Conservation (phyloP, 768 basidiomycete species). For the Boletus patriciae region DNA sequence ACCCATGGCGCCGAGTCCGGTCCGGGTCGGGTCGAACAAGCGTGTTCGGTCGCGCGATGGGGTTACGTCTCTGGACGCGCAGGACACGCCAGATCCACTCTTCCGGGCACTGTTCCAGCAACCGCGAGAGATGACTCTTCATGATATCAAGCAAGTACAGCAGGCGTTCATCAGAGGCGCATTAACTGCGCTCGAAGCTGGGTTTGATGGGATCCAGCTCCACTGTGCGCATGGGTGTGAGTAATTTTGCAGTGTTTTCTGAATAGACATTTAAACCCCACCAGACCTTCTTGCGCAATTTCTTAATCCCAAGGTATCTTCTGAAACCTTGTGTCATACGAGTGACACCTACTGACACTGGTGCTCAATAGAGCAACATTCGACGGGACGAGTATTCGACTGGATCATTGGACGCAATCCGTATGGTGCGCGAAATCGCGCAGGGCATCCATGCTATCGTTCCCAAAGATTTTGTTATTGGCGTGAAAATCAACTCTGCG, state of each 20-base stretch:
- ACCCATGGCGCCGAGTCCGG: conserved; percentile 71
- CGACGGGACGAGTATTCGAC: conserved; percentile 63
- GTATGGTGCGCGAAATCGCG: conserved; percentile 57
- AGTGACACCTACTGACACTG: conserved; percentile 19
- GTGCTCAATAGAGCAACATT: conserved; percentile 42
- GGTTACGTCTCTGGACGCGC: not conserved
- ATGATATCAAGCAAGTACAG: conserved; percentile 63
- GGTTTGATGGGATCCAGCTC: conserved; percentile 85
- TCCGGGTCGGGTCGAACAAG: conserved; percentile 45
- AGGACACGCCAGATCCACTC: conserved; percentile 21
- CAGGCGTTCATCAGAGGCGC: conserved; percentile 69
- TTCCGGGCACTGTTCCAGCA: conserved; percentile 57
- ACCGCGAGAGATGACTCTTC: conserved; percentile 56
- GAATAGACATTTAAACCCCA: not conserved
- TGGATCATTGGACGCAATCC: conserved; percentile 44
- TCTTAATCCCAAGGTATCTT: conserved; percentile 63
- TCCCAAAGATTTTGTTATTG: conserved; percentile 63
- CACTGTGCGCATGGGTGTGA: conserved; percentile 86
- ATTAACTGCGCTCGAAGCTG: conserved; percentile 56
- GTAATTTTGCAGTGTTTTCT: conserved; percentile 31
- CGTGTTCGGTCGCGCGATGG: conserved; percentile 7
- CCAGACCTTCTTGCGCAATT: conserved; percentile 80
- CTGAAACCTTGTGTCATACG: not conserved
- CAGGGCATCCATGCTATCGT: conserved; percentile 52
- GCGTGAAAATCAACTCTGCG: conserved; percentile 78